Evolutionary conservation across 768 basidiomycete genomes (phyloP).

Genomic region (Mrakia frigida): DNA sequence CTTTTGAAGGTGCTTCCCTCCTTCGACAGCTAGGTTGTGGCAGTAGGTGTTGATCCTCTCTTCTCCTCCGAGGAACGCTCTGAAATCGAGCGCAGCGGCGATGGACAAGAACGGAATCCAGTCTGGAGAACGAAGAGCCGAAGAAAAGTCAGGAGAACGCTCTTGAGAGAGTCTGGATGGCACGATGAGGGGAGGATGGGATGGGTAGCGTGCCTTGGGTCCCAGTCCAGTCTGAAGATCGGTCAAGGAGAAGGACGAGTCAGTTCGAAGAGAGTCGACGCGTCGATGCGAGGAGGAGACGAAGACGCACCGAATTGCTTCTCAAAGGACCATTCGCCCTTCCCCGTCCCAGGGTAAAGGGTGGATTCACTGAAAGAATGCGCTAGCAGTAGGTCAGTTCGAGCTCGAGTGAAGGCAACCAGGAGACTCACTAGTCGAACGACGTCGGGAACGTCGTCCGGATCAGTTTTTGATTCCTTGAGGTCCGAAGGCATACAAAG

Average conservation of each 20-base stretch:
- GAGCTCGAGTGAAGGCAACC: no score
- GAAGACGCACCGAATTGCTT: slow-evolving; percentile 20
- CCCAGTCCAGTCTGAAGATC: slow-evolving; percentile 20
- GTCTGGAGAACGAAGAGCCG: not conserved
- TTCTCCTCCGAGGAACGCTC: slow-evolving; percentile 27
- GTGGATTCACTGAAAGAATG: not conserved
- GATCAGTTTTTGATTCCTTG: slow-evolving; percentile 18
- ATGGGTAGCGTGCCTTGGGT: not conserved
- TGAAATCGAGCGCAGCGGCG: slow-evolving; percentile 29
- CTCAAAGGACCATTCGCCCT: slow-evolving; percentile 5
- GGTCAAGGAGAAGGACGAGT: no score
- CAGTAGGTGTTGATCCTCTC: slow-evolving; percentile 20
- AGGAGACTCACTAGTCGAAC: slow-evolving; percentile 29
- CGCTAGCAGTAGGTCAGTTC: not conserved
- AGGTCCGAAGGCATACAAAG: not conserved
- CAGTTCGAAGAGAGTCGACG: not conserved
- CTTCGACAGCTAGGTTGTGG: slow-evolving; percentile 22
- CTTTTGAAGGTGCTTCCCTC: slow-evolving; percentile 18
- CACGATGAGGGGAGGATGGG: not conserved
- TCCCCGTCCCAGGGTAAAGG: slow-evolving; percentile 22
- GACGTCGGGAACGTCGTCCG: slow-evolving; percentile 18
- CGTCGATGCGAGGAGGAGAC: not conserved
- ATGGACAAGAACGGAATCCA: slow-evolving; percentile 27
- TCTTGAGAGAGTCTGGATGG: no score
- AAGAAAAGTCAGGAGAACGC: not conserved